Evolutionary conservation across 805 yeast genomes (phyloP).

Genomic region (Lachancea waltii): DNA sequence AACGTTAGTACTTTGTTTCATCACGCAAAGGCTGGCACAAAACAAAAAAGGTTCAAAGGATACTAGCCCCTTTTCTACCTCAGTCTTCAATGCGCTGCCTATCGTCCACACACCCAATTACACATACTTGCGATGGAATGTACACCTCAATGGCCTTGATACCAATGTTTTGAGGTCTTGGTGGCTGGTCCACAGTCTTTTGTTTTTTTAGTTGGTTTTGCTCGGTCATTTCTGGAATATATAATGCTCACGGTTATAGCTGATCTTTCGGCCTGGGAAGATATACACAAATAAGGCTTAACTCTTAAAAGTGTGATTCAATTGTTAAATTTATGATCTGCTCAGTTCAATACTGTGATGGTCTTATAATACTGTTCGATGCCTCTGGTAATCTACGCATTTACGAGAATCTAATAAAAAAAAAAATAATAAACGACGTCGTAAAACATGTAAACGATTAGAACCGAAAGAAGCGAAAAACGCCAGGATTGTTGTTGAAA

Average conservation of each 20-base stretch:
- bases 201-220: slow-evolving; percentile 23
- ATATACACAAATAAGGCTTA: neutral
- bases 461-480: slow-evolving; percentile 1
- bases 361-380: neutral
- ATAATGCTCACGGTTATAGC: no score
- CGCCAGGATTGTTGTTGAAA: neutral
- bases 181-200: slow-evolving; percentile 22
- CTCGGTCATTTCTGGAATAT: slow-evolving; percentile 22
- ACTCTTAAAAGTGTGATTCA: neutral
- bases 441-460: slow-evolving; percentile 1
- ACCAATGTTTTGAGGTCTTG: slow-evolving; percentile 78
- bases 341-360: no score
- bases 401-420: neutral
- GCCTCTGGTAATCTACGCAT: neutral
- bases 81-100: no score
- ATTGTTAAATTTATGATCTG: neutral
- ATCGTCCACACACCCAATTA: no score
- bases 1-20: no score
- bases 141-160: slow-evolving; percentile 94
- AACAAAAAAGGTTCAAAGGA: neutral
- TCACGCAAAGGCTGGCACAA: neutral
- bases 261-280: no score
- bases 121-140: slow-evolving; percentile 67
- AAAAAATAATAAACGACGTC: slow-evolving; percentile 5
- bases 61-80: neutral